phyloP scores from a whole-genome alignment of 345 rosid genomes.

The Heritiera fomes region DNA sequence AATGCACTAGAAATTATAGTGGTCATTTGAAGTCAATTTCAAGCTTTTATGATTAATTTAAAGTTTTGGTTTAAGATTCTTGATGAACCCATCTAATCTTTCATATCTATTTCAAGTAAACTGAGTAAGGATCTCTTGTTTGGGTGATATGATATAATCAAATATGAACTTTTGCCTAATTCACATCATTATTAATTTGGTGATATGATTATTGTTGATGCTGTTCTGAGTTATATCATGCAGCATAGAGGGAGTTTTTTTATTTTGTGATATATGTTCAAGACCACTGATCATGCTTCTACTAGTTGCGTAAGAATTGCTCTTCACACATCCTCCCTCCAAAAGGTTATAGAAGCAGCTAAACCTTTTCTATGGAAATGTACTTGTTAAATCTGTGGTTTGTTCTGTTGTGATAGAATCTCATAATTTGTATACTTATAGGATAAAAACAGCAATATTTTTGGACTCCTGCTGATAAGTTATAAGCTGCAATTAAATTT shows the following conservation, averaged over 20 bases:
- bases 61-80: background rate
- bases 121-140: background rate
- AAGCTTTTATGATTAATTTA: background rate
- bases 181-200: background rate
- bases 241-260: background rate
- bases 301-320: background rate
- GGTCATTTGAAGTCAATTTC: background rate
- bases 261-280: background rate
- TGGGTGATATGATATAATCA: background rate
- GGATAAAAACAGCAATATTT: background rate
- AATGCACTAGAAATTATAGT: background rate
- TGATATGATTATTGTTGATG: background rate
- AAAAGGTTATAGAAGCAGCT: background rate
- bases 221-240: slow-evolving; percentile 6
- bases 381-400: background rate
- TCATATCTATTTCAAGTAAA: background rate
- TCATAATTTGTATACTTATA: background rate
- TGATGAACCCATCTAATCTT: background rate
- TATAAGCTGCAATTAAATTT: background rate
- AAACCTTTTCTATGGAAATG: background rate
- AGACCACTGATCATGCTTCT: background rate
- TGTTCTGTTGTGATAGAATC: background rate
- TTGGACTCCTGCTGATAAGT: background rate
- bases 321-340: background rate
- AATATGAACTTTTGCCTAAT: background rate